These are phyloP conservation scores for Primulina huaijiensis DNA, from an alignment of 257 asterid species.

Conservation along the genomic window DNA sequence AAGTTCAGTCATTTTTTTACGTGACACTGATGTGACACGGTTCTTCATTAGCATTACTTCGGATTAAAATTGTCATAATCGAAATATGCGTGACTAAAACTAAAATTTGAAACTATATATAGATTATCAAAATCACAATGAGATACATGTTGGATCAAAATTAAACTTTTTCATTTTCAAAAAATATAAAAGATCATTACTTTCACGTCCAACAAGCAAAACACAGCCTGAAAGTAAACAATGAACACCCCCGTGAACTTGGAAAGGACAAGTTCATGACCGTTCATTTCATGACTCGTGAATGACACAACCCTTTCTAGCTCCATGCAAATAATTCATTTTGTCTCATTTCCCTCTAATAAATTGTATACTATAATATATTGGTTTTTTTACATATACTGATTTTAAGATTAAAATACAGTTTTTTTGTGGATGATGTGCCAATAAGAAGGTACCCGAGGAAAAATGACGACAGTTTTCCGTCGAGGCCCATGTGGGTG, in stretches of 20 bases:
- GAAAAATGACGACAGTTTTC: constrained; percentile 72
- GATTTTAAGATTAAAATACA: constrained; percentile 29
- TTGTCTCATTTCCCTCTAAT: neutral
- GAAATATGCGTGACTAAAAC: too few relatives aligned
- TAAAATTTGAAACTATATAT: too few relatives aligned
- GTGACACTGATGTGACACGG: too few relatives aligned
- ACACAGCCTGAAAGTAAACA: neutral
- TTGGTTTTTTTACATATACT: neutral
- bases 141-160: too few relatives aligned
- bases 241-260: neutral
- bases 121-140: too few relatives aligned
- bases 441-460: constrained; percentile 75
- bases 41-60: too few relatives aligned
- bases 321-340: constrained; percentile 12
- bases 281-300: neutral
- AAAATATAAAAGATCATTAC: neutral
- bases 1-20: too few relatives aligned
- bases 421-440: constrained; percentile 83
- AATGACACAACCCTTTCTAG: neutral
- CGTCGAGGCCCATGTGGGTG: constrained; percentile 62
- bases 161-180: too few relatives aligned
- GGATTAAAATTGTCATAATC: too few relatives aligned
- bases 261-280: neutral
- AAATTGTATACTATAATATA: too few relatives aligned
- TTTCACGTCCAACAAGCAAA: neutral